Percentiles rank a stretch among this genome's conserved stretches.
Conservation (phyloP, 768 basidiomycete genomes). For the Goffeauzyma gilvescens region DNA sequence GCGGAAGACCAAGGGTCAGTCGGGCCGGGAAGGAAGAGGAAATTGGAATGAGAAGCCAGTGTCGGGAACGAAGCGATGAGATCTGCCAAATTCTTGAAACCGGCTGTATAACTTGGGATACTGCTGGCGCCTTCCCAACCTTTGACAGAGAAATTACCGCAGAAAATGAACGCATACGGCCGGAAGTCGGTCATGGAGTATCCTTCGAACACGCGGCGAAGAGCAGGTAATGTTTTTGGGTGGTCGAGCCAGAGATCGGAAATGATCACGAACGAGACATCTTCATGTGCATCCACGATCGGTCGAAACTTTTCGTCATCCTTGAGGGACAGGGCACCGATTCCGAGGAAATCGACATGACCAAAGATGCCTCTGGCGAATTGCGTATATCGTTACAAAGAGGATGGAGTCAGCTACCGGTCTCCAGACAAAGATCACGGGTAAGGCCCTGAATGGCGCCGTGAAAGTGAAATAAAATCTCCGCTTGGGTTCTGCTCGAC, state of each 20-base stretch:
- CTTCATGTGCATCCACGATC: slow-evolving; percentile 31
- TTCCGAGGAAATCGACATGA: slow-evolving; percentile 92
- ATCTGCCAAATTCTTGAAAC: slow-evolving; percentile 66
- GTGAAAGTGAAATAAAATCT: neutral
- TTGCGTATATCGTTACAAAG: no score
- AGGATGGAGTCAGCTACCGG: no score
- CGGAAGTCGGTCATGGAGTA: slow-evolving; percentile 64
- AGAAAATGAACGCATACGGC: slow-evolving; percentile 74
- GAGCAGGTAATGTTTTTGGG: slow-evolving; percentile 55
- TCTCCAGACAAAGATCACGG: no score
- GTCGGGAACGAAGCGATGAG: slow-evolving; percentile 62
- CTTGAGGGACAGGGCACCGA: slow-evolving; percentile 66
- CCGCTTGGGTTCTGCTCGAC: slow-evolving; percentile 16
- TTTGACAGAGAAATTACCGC: slow-evolving; percentile 81
- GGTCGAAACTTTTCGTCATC: slow-evolving; percentile 53
- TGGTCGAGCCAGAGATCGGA: slow-evolving; percentile 95
- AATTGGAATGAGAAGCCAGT: slow-evolving; percentile 62
- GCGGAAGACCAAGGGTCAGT: slow-evolving; percentile 63
- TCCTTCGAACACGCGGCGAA: slow-evolving; percentile 63
- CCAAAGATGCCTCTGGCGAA: slow-evolving; percentile 68
- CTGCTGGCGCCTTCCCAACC: slow-evolving; percentile 59
- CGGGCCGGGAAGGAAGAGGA: slow-evolving; percentile 87
- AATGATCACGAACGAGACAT: slow-evolving; percentile 74
- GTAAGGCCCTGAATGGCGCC: neutral
- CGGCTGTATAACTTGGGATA: slow-evolving; percentile 50